A percentile compares a stretch with the other conserved stretches of the same genome.
Evolutionary conservation across 192 early-diverging fungal species (phyloP).

Genomic region (Endogone sp.): DNA sequence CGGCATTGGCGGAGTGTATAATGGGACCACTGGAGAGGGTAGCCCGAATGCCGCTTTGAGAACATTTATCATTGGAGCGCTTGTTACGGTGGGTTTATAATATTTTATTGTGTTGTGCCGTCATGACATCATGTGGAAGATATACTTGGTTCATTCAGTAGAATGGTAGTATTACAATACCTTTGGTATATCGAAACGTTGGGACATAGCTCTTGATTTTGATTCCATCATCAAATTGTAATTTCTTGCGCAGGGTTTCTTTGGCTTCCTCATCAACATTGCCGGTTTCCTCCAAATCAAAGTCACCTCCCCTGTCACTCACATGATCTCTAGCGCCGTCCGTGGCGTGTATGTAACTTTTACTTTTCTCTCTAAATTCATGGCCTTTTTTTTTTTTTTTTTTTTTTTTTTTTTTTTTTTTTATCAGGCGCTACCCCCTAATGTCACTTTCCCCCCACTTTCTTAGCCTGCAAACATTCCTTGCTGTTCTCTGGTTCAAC

Average conservation of each 20-base stretch:
- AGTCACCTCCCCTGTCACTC: constrained; percentile 55
- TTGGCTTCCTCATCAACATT: constrained; percentile 59
- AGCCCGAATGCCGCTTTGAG: constrained; percentile 7
- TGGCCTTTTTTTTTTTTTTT: no score
- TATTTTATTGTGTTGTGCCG: no score
- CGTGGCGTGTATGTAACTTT: constrained; percentile 54
- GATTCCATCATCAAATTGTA: no score
- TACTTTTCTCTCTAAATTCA: no score
- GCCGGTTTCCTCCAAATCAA: constrained; percentile 63
- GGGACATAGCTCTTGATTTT: no score
- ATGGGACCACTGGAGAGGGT: not conserved
- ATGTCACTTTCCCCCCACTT: not conserved
- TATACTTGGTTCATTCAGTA: no score
- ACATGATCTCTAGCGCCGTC: constrained; percentile 55
- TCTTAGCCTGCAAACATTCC: constrained; percentile 30
- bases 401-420: no score
- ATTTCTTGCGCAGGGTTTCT: no score
- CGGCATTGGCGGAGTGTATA: not conserved
- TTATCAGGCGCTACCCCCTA: not conserved
- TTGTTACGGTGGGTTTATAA: constrained; percentile 25
- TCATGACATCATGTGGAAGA: no score
- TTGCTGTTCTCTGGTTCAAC: constrained; percentile 28
- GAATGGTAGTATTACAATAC: no score
- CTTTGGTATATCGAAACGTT: no score
- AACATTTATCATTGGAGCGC: constrained; percentile 25